phyloP scores from a whole-genome alignment of 2,329 filamentous ascomycete genomes.

The Nemania serpens region DNA sequence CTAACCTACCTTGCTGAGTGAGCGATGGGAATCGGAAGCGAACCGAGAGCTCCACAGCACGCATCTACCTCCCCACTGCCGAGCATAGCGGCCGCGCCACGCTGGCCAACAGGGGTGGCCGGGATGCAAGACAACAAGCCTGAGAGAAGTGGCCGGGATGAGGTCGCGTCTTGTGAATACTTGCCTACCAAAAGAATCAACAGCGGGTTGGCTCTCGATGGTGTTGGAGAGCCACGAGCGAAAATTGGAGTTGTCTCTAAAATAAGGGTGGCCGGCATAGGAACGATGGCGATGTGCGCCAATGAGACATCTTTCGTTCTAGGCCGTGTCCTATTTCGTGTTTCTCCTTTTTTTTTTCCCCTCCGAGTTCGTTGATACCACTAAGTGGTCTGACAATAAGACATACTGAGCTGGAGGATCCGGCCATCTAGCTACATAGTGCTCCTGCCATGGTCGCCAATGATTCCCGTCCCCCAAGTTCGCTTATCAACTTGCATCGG shows the following conservation, averaged over 20 bases:
- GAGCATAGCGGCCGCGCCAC: slow-evolving; percentile 22
- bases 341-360: neutral
- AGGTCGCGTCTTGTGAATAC: neutral
- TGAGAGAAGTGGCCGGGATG: slow-evolving; percentile 29
- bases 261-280: slow-evolving; percentile 5
- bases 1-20: slow-evolving; percentile 7
- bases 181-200: neutral
- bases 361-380: neutral
- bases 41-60: slow-evolving; percentile 16
- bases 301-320: slow-evolving; percentile 7
- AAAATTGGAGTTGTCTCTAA: neutral
- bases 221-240: slow-evolving; percentile 6
- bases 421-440: neutral
- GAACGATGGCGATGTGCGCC: neutral
- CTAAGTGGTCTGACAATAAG: too few relatives aligned
- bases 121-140: slow-evolving; percentile 24
- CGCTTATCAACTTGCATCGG: slow-evolving; percentile 16
- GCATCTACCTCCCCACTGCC: slow-evolving; percentile 20
- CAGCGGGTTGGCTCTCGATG: neutral
- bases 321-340: neutral
- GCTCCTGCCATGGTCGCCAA: slow-evolving; percentile 15
- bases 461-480: neutral
- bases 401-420: too few relatives aligned
- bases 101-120: slow-evolving; percentile 29
- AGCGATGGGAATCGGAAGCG: slow-evolving; percentile 16